Percentiles rank a stretch among this genome's conserved stretches.
Evolutionary conservation across 148 eudicot species (phyloP).

Genomic region (Talinum fruticosum): DNA sequence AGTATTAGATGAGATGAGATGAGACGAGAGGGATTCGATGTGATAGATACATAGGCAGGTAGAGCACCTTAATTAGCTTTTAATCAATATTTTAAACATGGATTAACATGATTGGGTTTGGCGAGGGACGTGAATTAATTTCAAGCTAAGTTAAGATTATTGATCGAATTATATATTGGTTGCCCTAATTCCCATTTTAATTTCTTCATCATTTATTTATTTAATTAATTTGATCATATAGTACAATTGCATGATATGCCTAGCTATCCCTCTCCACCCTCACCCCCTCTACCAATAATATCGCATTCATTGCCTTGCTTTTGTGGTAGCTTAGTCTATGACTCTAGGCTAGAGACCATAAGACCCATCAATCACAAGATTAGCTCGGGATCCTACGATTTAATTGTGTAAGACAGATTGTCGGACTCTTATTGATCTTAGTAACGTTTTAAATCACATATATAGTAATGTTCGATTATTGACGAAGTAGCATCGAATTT

Average conservation of each 20-base stretch:
- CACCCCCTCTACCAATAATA: neutral
- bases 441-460: too few relatives aligned
- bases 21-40: neutral
- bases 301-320: neutral
- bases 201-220: neutral
- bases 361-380: too few relatives aligned
- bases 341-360: too few relatives aligned
- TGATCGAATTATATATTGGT: too few relatives aligned
- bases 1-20: neutral
- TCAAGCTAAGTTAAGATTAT: too few relatives aligned
- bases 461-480: too few relatives aligned
- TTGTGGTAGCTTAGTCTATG: neutral
- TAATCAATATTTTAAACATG: neutral
- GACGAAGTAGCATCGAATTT: too few relatives aligned
- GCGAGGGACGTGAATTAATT: too few relatives aligned
- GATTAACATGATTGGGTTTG: slow-evolving; percentile 11
- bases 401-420: too few relatives aligned
- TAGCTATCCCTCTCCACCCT: neutral
- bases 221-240: too few relatives aligned
- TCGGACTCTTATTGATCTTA: too few relatives aligned
- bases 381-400: too few relatives aligned
- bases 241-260: neutral
- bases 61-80: neutral
- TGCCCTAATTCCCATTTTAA: neutral
- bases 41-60: neutral